Evolutionary conservation across 2,329 filamentous ascomycete genomes (phyloP).

Genomic region (Clathrospora elynae): DNA sequence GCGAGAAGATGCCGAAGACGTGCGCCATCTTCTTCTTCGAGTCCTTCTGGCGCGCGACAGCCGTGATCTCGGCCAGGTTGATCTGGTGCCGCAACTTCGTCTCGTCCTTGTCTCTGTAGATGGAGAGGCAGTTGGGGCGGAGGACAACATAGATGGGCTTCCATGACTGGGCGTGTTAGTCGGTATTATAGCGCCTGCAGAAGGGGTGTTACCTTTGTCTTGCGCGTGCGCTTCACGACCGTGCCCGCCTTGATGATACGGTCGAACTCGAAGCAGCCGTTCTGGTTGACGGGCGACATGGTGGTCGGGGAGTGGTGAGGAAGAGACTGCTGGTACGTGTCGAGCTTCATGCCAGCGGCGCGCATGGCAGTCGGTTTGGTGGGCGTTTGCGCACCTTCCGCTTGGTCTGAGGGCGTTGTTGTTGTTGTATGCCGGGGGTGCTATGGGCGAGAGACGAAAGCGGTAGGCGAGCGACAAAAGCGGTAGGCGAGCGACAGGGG

Average conservation of each 20-base stretch:
- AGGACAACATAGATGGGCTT: slow-evolving; percentile 88
- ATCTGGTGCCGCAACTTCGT: slow-evolving; percentile 88
- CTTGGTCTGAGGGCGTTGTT: slow-evolving; percentile 16
- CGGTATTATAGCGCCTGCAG: background rate
- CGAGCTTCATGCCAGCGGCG: slow-evolving; percentile 34
- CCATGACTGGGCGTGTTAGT: slow-evolving; percentile 69
- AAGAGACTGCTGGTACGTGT: slow-evolving; percentile 31
- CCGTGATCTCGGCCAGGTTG: slow-evolving; percentile 85
- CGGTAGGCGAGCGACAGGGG: slow-evolving; percentile 38
- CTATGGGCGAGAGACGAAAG: slow-evolving; percentile 7
- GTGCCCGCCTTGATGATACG: slow-evolving; percentile 88
- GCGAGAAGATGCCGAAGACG: slow-evolving; percentile 90
- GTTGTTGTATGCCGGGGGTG: background rate
- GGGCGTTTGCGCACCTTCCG: slow-evolving; percentile 34
- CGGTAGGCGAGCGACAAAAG: slow-evolving; percentile 14
- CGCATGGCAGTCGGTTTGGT: slow-evolving; percentile 30
- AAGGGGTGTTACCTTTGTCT: slow-evolving; percentile 63
- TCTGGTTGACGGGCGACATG: slow-evolving; percentile 87
- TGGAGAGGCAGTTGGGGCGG: slow-evolving; percentile 84
- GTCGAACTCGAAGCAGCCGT: slow-evolving; percentile 95
- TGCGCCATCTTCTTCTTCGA: slow-evolving; percentile 85
- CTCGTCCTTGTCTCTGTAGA: slow-evolving; percentile 92
- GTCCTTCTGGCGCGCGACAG: slow-evolving; percentile 85
- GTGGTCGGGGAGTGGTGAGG: slow-evolving; percentile 50
- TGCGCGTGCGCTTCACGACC: slow-evolving; percentile 85